These are phyloP conservation scores for Tubosaeta brunneosetosa DNA, from an alignment of 768 basidiomycete species.

Conservation along the genomic window DNA sequence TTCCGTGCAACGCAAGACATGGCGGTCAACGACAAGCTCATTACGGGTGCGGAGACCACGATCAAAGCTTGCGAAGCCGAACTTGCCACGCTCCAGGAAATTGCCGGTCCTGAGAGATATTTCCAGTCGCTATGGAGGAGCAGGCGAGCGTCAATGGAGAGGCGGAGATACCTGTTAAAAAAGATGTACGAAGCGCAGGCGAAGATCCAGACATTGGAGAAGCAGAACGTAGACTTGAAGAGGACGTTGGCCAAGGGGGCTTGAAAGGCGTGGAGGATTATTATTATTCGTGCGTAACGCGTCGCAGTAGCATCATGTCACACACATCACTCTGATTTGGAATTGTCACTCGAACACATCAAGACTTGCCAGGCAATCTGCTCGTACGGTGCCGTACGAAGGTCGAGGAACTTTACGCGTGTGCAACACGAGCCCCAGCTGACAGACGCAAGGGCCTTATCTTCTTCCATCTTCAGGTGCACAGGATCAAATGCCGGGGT, in stretches of 20 bases:
- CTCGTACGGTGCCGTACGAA: no score
- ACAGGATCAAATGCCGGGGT: not conserved
- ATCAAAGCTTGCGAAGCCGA: slow-evolving; percentile 76
- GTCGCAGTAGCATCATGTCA: not conserved
- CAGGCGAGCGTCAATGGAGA: slow-evolving; percentile 46
- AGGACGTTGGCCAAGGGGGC: slow-evolving; percentile 44
- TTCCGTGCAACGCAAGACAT: slow-evolving; percentile 84
- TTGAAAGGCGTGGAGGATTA: slow-evolving; percentile 10
- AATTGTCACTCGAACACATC: not conserved
- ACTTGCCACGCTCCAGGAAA: slow-evolving; percentile 59
- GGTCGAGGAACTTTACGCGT: no score
- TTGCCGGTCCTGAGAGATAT: slow-evolving; percentile 46
- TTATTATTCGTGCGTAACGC: not conserved
- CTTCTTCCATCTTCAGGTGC: not conserved
- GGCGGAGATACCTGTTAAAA: slow-evolving; percentile 63
- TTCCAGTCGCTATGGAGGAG: slow-evolving; percentile 41
- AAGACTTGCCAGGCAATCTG: not conserved
- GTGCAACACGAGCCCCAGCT: no score
- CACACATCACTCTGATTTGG: not conserved
- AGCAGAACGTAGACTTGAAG: slow-evolving; percentile 65
- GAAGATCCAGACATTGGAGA: slow-evolving; percentile 68
- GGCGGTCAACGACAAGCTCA: slow-evolving; percentile 66
- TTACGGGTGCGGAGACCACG: slow-evolving; percentile 53
- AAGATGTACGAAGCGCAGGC: slow-evolving; percentile 70
- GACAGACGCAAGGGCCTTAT: not conserved